Percentiles rank a stretch among this genome's conserved stretches.
These are phyloP conservation scores for Cordyceps cicadae DNA, from an alignment of 2,329 filamentous ascomycete genomes.

Conservation along the genomic window DNA sequence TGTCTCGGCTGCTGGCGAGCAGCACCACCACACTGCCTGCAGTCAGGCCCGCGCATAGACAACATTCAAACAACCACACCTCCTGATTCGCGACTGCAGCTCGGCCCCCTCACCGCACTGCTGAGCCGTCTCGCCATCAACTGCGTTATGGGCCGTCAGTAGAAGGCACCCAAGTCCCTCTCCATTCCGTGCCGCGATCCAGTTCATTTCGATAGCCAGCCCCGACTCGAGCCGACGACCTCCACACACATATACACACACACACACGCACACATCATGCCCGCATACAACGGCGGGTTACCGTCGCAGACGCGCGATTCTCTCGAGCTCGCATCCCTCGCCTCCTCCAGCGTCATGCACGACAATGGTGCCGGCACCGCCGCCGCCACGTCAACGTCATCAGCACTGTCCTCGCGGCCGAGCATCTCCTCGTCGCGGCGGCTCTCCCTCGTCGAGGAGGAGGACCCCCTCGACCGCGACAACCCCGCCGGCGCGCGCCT, in stretches of 20 bases:
- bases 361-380: slow-evolving; percentile 40
- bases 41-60: not conserved
- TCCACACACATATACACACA: not conserved
- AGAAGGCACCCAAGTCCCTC: not conserved
- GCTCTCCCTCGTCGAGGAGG: slow-evolving; percentile 71
- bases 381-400: slow-evolving; percentile 22
- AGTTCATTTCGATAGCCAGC: not conserved
- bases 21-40: too few species aligned
- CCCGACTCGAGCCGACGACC: not conserved
- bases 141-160: not conserved
- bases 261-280: not conserved
- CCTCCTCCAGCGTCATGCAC: slow-evolving; percentile 58
- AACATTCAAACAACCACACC: not conserved
- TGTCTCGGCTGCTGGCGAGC: too few species aligned
- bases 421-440: slow-evolving; percentile 88
- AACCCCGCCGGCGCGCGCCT: slow-evolving; percentile 32
- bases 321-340: slow-evolving; percentile 89
- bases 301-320: slow-evolving; percentile 66
- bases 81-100: not conserved
- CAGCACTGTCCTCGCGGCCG: slow-evolving; percentile 66
- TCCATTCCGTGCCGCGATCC: not conserved
- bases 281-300: slow-evolving; percentile 21
- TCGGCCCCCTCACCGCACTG: not conserved
- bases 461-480: slow-evolving; percentile 62
- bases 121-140: not conserved